Percentiles rank a stretch among this genome's conserved stretches.
phyloP scores from a whole-genome alignment of 495 filamentous ascomycete genomes.

The Lasiosphaeria hispida region DNA sequence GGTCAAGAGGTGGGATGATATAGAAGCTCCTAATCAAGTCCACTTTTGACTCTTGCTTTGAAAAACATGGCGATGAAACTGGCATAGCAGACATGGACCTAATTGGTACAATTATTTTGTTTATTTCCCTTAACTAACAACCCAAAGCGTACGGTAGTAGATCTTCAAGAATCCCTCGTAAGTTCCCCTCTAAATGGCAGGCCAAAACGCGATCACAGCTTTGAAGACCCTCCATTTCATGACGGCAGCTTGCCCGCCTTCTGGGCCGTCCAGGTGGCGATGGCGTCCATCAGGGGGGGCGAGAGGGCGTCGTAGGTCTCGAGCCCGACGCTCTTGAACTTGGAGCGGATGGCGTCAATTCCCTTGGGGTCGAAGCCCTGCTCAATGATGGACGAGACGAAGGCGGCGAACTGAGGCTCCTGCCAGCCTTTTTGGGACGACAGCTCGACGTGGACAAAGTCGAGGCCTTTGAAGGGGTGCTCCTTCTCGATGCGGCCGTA shows the following conservation, averaged over 20 bases:
- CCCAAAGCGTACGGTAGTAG: too few relatives aligned
- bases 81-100: too few relatives aligned
- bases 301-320: conserved; percentile 56
- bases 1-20: too few relatives aligned
- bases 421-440: conserved; percentile 57
- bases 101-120: too few relatives aligned
- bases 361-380: conserved; percentile 53
- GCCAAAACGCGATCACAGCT: too few relatives aligned
- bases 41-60: too few relatives aligned
- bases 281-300: conserved; percentile 56
- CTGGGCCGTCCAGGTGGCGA: conserved; percentile 55
- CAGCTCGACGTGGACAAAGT: conserved; percentile 61
- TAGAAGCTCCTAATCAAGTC: too few relatives aligned
- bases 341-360: conserved; percentile 50
- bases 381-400: conserved; percentile 60
- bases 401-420: conserved; percentile 61
- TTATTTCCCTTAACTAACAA: too few relatives aligned
- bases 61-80: too few relatives aligned
- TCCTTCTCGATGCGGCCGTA: conserved; percentile 59
- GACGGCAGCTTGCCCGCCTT: conserved; percentile 34
- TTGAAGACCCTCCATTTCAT: too few relatives aligned
- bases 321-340: conserved; percentile 48
- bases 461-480: conserved; percentile 60
- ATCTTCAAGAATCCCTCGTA: too few relatives aligned
- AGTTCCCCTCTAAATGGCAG: too few relatives aligned